phyloP scores from a whole-genome alignment of 306 rosid genomes.

The Vigna reflexopilosa region DNA sequence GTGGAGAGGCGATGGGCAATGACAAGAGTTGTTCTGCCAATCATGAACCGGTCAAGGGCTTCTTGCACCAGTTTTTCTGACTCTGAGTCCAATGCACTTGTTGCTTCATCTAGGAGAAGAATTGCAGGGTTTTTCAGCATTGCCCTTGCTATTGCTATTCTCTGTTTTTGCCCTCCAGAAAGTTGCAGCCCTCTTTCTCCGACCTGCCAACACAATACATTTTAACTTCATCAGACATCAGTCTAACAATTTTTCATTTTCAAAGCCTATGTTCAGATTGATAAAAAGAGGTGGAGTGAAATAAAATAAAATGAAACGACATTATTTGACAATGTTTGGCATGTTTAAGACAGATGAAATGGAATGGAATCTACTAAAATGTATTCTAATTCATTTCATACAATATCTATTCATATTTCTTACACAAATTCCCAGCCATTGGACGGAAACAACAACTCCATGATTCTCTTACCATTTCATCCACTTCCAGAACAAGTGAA shows the following conservation, averaged over 20 bases:
- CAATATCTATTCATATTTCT: neutral
- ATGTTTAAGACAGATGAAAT: neutral
- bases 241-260: neutral
- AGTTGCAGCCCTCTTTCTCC: conserved; percentile 98
- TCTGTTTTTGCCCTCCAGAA: conserved; percentile 98
- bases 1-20: conserved; percentile 99
- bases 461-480: neutral
- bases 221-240: neutral
- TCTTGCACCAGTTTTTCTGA: conserved; percentile 98
- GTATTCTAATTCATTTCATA: neutral
- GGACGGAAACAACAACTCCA: neutral
- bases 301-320: neutral
- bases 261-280: neutral
- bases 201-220: conserved; percentile 66
- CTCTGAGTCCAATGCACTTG: conserved; percentile 98
- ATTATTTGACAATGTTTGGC: neutral
- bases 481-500: neutral
- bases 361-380: neutral
- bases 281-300: neutral
- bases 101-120: conserved; percentile 92
- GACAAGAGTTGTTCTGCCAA: conserved; percentile 94
- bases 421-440: neutral
- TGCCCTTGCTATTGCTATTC: conserved; percentile 99
- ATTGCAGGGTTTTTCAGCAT: conserved; percentile 99
- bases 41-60: conserved; percentile 99